Conservation (phyloP, 164 flowering plant species). For the Nelumbo lutea region DNA sequence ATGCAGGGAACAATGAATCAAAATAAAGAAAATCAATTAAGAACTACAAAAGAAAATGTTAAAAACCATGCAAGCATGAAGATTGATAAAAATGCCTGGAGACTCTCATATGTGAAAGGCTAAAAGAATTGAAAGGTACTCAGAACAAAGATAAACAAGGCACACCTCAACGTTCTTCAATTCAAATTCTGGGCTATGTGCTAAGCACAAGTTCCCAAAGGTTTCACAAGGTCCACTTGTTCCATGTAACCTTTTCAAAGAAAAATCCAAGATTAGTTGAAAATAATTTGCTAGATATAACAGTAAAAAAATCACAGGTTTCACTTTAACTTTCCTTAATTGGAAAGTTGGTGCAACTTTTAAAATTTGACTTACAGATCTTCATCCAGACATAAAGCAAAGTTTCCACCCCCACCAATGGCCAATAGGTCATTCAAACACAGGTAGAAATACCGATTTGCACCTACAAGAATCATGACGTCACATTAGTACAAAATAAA, state of each 20-base stretch:
- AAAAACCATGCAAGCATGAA: no score
- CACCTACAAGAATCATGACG: constrained; percentile 42
- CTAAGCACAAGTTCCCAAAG: constrained; percentile 84
- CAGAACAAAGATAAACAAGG: not conserved
- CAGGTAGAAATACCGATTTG: constrained; percentile 77
- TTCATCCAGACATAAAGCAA: constrained; percentile 81
- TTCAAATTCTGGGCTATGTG: constrained; percentile 74
- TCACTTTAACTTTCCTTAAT: not conserved
- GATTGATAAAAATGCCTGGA: no score
- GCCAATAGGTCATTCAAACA: constrained; percentile 85
- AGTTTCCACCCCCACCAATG: constrained; percentile 89
- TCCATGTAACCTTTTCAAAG: constrained; percentile 62
- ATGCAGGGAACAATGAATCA: no score
- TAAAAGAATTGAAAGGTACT: no score
- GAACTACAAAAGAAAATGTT: no score
- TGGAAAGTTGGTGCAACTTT: not conserved
- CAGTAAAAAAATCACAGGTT: not conserved
- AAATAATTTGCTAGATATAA: not conserved
- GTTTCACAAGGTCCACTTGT: constrained; percentile 95
- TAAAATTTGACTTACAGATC: constrained; percentile 62
- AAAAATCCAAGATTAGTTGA: constrained; percentile 12
- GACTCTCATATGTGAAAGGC: no score
- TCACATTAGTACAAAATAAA: not conserved
- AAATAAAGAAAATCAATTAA: no score
- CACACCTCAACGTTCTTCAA: constrained; percentile 91